phyloP scores from a whole-genome alignment of 192 early-diverging fungal genomes.

The Backusella psychrophila region DNA sequence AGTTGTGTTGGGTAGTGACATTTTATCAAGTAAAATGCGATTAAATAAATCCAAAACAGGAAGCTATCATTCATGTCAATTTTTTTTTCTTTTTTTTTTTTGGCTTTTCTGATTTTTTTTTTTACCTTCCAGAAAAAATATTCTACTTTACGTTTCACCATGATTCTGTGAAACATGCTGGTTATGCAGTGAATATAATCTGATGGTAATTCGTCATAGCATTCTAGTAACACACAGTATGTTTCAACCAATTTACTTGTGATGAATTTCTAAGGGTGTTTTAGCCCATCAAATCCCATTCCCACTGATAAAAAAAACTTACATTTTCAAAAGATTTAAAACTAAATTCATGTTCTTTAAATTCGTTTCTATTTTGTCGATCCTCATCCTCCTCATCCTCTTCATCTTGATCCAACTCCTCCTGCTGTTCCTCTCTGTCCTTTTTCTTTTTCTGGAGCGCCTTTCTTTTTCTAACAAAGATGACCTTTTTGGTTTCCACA shows the following conservation, averaged over 20 bases:
- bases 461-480: slow-evolving; percentile 48
- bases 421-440: slow-evolving; percentile 9
- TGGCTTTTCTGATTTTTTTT: not conserved
- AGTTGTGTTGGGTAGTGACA: slow-evolving; percentile 19
- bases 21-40: slow-evolving; percentile 43
- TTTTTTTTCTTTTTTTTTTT: not conserved
- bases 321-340: slow-evolving; percentile 51
- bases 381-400: slow-evolving; percentile 28
- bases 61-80: slow-evolving; percentile 29
- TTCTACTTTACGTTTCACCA: slow-evolving; percentile 53
- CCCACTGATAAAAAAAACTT: slow-evolving; percentile 6
- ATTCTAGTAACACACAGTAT: slow-evolving; percentile 54
- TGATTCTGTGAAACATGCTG: slow-evolving; percentile 65
- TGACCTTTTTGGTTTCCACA: slow-evolving; percentile 47
- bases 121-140: slow-evolving; percentile 58
- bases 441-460: slow-evolving; percentile 14
- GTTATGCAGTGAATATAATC: slow-evolving; percentile 53
- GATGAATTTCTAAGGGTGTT: slow-evolving; percentile 48
- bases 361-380: slow-evolving; percentile 33
- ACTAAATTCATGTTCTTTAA: slow-evolving; percentile 45
- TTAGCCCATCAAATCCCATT: not conserved
- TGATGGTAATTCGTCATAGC: slow-evolving; percentile 49
- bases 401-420: slow-evolving; percentile 14
- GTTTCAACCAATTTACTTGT: slow-evolving; percentile 47
- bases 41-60: slow-evolving; percentile 65